Conservation (phyloP, 108 stramenopile genomes). For the Cyclotella kingstonii region DNA sequence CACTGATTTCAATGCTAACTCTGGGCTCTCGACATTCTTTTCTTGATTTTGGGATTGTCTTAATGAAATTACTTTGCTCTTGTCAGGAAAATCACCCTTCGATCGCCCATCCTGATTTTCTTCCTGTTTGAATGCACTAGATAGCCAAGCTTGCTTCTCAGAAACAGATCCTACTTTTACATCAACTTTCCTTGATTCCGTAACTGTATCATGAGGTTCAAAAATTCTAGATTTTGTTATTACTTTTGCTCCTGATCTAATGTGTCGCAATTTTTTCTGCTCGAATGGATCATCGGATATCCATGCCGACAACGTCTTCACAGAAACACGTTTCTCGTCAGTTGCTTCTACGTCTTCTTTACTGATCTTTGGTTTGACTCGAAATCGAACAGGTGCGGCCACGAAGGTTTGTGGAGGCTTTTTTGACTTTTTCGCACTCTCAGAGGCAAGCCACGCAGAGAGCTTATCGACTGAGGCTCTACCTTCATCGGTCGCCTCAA, state of each 20-base stretch:
- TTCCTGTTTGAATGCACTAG: conserved; percentile 30
- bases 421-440: conserved; percentile 34
- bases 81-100: background rate
- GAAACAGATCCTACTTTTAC: conserved; percentile 28
- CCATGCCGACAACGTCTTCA: conserved; percentile 74
- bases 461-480: conserved; percentile 74
- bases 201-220: conserved; percentile 46
- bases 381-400: conserved; percentile 21
- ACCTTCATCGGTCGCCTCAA: conserved; percentile 72
- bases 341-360: conserved; percentile 71
- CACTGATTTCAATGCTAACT: conserved; percentile 20
- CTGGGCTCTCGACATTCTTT: conserved; percentile 16
- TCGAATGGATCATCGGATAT: conserved; percentile 72
- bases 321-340: conserved; percentile 71
- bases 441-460: conserved; percentile 36
- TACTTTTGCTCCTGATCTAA: conserved; percentile 68
- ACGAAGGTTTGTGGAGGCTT: conserved; percentile 6
- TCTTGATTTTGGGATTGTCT: conserved; percentile 26
- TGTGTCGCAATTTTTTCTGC: conserved; percentile 49
- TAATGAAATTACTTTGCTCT: background rate
- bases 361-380: conserved; percentile 30
- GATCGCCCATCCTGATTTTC: conserved; percentile 1
- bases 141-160: conserved; percentile 32
- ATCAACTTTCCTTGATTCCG: conserved; percentile 9
- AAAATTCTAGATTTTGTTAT: conserved; percentile 69